These are phyloP conservation scores for Dendrobium catenatum DNA, from an alignment of 106 monocot species.

Conservation along the genomic window DNA sequence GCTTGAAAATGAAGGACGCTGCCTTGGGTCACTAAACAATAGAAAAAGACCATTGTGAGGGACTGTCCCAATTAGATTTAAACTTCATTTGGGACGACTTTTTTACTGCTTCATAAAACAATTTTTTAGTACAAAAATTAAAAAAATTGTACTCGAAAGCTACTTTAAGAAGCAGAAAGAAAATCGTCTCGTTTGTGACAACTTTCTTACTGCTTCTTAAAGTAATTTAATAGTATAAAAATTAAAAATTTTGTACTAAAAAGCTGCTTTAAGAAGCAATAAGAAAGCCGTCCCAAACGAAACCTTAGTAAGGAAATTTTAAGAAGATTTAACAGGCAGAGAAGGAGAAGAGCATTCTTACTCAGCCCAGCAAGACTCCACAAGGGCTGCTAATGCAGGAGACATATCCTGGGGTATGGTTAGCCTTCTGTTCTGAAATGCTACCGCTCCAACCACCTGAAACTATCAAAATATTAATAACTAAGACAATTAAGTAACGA, in stretches of 20 bases:
- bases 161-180: too few species aligned
- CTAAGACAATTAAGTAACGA: neutral
- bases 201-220: too few species aligned
- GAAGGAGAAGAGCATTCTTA: slow-evolving; percentile 25
- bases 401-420: slow-evolving; percentile 45
- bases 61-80: neutral
- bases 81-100: too few species aligned
- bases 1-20: slow-evolving; percentile 67
- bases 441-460: slow-evolving; percentile 88
- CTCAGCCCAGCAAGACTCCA: slow-evolving; percentile 81
- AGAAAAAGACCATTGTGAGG: neutral
- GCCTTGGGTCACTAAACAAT: slow-evolving; percentile 53
- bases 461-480: neutral
- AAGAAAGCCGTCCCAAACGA: too few species aligned
- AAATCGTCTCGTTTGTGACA: too few species aligned
- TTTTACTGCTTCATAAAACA: too few species aligned
- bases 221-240: too few species aligned
- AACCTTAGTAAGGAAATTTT: too few species aligned
- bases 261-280: too few species aligned
- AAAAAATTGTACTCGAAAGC: too few species aligned
- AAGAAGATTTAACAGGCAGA: neutral
- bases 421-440: slow-evolving; percentile 79
- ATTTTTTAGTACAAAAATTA: too few species aligned
- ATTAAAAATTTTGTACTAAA: too few species aligned
- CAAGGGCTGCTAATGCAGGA: slow-evolving; percentile 42